A percentile compares a stretch with the other conserved stretches of the same genome.
Evolutionary conservation across 129 eudicot genomes (phyloP).

Genomic region (Helianthus annuus): DNA sequence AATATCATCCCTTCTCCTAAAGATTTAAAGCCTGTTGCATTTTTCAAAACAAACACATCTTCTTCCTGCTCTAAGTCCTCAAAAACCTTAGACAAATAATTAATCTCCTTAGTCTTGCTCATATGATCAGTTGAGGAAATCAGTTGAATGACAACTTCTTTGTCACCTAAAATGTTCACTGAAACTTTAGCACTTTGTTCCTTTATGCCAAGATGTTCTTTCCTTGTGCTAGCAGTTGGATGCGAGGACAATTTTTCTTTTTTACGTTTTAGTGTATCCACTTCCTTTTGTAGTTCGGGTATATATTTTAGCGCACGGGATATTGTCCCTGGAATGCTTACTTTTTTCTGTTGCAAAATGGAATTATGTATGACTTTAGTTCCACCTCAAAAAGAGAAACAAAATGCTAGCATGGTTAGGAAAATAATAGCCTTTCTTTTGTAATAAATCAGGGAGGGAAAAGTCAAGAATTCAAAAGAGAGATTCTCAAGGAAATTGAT

Average conservation of each 20-base stretch:
- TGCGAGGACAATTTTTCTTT: constrained; percentile 29
- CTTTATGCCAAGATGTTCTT: constrained; percentile 7
- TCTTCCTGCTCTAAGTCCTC: constrained; percentile 36
- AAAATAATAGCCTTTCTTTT: not conserved
- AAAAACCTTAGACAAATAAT: constrained; percentile 23
- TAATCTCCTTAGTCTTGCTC: constrained; percentile 14
- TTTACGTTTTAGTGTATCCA: constrained; percentile 27
- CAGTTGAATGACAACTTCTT: constrained; percentile 44
- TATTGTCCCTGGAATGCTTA: constrained; percentile 41
- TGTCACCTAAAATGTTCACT: constrained; percentile 25
- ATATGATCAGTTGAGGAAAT: constrained; percentile 22
- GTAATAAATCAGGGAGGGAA: no score
- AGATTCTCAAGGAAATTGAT: no score
- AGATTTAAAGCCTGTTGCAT: constrained; percentile 39
- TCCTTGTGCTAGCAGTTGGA: not conserved
- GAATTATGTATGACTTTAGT: constrained; percentile 1
- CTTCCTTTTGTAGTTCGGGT: constrained; percentile 56
- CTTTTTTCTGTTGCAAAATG: constrained; percentile 39
- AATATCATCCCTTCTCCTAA: constrained; percentile 33
- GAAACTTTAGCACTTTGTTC: constrained; percentile 2
- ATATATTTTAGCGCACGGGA: constrained; percentile 41
- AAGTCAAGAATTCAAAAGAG: no score
- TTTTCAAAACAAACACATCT: constrained; percentile 35
- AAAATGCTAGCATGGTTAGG: not conserved
- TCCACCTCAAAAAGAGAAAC: not conserved